Conservation (phyloP, 2,329 filamentous ascomycete genomes). For the Penicillium concentricum region DNA sequence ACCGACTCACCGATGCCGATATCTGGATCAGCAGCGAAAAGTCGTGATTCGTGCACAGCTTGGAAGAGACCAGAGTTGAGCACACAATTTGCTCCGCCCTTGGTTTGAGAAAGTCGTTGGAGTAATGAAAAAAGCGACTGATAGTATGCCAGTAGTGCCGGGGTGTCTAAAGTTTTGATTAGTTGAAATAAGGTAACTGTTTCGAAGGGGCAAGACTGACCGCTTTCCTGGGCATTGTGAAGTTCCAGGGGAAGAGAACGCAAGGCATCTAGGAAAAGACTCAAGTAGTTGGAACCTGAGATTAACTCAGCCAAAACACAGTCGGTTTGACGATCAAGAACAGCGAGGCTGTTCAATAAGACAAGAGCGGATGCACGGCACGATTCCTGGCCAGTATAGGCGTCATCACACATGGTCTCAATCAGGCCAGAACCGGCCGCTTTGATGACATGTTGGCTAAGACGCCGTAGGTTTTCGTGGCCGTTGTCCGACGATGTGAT, state of each 20-base stretch:
- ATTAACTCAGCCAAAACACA: constrained; percentile 76
- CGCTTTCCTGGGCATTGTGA: constrained; percentile 55
- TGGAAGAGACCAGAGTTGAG: constrained; percentile 86
- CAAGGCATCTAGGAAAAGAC: constrained; percentile 84
- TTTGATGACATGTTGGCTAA: constrained; percentile 69
- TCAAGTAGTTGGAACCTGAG: constrained; percentile 84
- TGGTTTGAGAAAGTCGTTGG: constrained; percentile 78
- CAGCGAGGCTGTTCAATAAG: constrained; percentile 75
- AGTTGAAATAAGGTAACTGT: not conserved
- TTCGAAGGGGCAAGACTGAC: constrained; percentile 46
- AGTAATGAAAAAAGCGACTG: constrained; percentile 79
- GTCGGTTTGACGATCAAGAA: constrained; percentile 68
- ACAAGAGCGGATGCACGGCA: constrained; percentile 85
- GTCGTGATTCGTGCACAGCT: constrained; percentile 73
- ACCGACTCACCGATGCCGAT: constrained; percentile 66
- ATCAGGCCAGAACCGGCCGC: constrained; percentile 78
- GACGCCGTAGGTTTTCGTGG: constrained; percentile 46
- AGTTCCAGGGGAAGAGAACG: constrained; percentile 74
- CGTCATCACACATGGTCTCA: constrained; percentile 88
- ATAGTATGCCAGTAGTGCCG: constrained; percentile 58
- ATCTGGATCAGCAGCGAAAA: constrained; percentile 89
- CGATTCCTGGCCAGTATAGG: constrained; percentile 75
- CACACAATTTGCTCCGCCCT: constrained; percentile 80
- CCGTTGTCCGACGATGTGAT: constrained; percentile 55
- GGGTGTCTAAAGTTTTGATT: constrained; percentile 47